Evolutionary conservation across 2,329 filamentous ascomycete genomes (phyloP).

Genomic region (Ascochyta viciae-villosae): DNA sequence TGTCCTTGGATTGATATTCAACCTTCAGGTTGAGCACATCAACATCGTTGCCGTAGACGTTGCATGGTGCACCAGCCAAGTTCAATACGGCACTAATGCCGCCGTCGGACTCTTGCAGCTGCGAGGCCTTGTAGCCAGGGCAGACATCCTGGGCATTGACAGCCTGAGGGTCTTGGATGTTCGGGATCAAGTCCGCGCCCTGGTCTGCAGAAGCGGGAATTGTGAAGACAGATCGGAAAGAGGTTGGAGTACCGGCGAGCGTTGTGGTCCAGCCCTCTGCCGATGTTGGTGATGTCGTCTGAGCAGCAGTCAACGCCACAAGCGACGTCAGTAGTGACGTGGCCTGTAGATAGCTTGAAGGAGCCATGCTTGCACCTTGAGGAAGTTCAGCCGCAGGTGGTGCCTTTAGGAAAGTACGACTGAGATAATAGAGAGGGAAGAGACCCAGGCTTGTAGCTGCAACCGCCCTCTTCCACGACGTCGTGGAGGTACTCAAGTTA

Average conservation of each 20-base stretch:
- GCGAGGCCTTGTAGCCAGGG: conserved; percentile 64
- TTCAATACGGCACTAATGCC: conserved; percentile 61
- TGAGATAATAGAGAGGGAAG: conserved; percentile 7
- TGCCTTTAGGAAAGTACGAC: conserved; percentile 1
- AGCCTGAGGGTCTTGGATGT: conserved; percentile 69
- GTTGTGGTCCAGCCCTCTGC: conserved; percentile 30
- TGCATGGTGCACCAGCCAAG: conserved; percentile 65
- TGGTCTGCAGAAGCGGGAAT: conserved; percentile 47
- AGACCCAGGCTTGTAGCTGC: conserved; percentile 8
- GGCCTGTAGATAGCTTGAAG: conserved; percentile 31
- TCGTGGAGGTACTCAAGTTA: conserved; percentile 12
- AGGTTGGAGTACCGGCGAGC: conserved; percentile 39
- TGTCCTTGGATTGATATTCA: conserved; percentile 69
- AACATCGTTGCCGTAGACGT: conserved; percentile 80
- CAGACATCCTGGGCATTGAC: conserved; percentile 69
- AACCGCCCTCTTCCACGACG: conserved; percentile 7
- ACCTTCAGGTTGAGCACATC: conserved; percentile 71
- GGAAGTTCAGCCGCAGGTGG: not conserved
- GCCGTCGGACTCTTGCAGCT: conserved; percentile 54
- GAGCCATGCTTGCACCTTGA: conserved; percentile 10
- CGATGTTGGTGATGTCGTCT: conserved; percentile 28
- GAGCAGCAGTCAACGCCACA: conserved; percentile 32
- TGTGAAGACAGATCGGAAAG: conserved; percentile 44
- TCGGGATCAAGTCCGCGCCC: conserved; percentile 59
- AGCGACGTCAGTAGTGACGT: conserved; percentile 33